Evolutionary conservation across 1,284 basidiomycete species (phyloP).

Genomic region (Malassezia furfur): DNA sequence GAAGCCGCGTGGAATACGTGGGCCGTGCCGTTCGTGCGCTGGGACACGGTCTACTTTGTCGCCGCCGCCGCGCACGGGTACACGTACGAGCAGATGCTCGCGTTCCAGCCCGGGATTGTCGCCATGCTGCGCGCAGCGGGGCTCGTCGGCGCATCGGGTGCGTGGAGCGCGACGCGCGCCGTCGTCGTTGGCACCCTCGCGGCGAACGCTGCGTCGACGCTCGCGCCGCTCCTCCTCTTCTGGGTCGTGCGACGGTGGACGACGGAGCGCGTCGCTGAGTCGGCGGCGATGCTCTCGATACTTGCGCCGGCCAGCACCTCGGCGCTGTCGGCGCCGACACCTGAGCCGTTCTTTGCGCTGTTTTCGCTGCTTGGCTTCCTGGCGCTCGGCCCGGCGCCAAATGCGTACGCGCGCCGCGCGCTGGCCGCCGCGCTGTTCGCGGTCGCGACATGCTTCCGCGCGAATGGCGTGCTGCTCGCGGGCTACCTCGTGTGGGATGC

Average conservation of each 20-base stretch:
- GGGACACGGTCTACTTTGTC: slow-evolving; percentile 78
- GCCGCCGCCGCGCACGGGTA: slow-evolving; percentile 50
- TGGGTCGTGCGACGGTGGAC: slow-evolving; percentile 46
- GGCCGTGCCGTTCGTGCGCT: slow-evolving; percentile 56
- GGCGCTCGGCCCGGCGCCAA: slow-evolving; percentile 18
- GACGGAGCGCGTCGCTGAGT: slow-evolving; percentile 54
- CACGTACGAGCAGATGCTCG: slow-evolving; percentile 71
- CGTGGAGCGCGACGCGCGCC: slow-evolving; percentile 25
- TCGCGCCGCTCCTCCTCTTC: slow-evolving; percentile 57
- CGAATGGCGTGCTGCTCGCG: slow-evolving; percentile 67
- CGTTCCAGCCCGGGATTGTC: slow-evolving; percentile 65
- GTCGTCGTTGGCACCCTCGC: slow-evolving; percentile 20
- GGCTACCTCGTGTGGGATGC: slow-evolving; percentile 54
- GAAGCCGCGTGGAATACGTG: slow-evolving; percentile 5
- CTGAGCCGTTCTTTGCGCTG: slow-evolving; percentile 74
- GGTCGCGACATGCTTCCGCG: slow-evolving; percentile 62
- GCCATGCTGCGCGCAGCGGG: slow-evolving; percentile 22
- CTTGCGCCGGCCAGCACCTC: slow-evolving; percentile 67
- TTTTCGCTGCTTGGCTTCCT: slow-evolving; percentile 63
- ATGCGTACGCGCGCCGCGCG: not conserved
- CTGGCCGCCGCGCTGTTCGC: slow-evolving; percentile 60
- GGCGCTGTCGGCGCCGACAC: slow-evolving; percentile 63
- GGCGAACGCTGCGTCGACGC: slow-evolving; percentile 43
- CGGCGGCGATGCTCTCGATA: slow-evolving; percentile 62
- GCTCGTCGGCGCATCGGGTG: slow-evolving; percentile 5